Evolutionary conservation across 257 asterid species (phyloP).

Genomic region (Lycium ferocissimum): DNA sequence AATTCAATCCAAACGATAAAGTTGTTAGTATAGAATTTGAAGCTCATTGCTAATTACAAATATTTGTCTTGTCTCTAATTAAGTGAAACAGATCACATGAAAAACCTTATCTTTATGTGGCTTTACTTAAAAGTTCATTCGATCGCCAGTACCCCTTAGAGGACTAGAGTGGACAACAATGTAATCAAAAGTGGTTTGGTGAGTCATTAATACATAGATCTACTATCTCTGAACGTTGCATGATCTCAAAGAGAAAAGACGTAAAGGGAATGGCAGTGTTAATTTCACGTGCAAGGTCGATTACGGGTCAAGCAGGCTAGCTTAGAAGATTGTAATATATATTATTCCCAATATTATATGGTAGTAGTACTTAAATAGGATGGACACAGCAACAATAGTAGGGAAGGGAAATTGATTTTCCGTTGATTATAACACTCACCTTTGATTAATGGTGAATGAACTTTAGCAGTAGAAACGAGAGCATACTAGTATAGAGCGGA

Average conservation of each 20-base stretch:
- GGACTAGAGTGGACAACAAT: constrained; percentile 19
- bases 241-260: not conserved
- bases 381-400: not conserved
- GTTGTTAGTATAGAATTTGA: constrained; percentile 1
- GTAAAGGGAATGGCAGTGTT: not conserved
- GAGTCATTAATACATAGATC: not conserved
- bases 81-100: not conserved
- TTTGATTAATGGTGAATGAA: not conserved
- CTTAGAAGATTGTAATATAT: not conserved
- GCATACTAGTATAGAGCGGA: not conserved
- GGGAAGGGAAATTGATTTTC: not conserved
- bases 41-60: not conserved
- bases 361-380: not conserved
- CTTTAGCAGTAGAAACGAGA: not conserved
- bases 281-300: not conserved
- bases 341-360: not conserved
- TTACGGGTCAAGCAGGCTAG: not conserved
- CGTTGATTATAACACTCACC: not conserved
- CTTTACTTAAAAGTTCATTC: not conserved
- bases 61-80: not conserved
- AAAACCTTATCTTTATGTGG: constrained; percentile 1
- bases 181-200: constrained; percentile 24
- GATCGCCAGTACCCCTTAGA: not conserved
- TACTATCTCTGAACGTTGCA: not conserved
- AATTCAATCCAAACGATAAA: not conserved